These are phyloP conservation scores for Ceratocystiopsis brevicomis DNA, from an alignment of 2,329 filamentous ascomycete species.

Conservation along the genomic window DNA sequence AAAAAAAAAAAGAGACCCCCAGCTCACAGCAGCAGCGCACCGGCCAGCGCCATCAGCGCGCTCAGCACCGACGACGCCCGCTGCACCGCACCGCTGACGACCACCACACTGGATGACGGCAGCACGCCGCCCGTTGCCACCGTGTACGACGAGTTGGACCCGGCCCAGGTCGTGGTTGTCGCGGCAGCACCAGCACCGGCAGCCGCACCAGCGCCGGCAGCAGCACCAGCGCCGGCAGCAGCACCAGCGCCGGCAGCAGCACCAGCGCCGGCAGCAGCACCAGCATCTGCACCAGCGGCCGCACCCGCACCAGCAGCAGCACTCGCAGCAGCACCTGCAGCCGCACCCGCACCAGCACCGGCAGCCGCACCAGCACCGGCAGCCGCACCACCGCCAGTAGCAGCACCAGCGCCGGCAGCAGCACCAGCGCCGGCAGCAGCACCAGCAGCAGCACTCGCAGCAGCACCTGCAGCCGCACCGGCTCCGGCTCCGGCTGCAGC, in stretches of 20 bases:
- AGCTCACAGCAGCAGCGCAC: constrained; percentile 4
- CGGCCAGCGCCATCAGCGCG: constrained; percentile 3
- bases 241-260: not conserved
- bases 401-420: not conserved
- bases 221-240: not conserved
- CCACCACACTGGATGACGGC: not conserved
- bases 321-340: not conserved
- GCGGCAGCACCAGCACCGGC: not conserved
- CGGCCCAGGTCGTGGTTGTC: not conserved
- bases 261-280: not conserved
- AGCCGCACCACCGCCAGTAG: too few species aligned
- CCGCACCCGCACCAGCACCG: not conserved
- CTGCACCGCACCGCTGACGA: constrained; percentile 6
- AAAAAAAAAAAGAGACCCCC: not conserved
- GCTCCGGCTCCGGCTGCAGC: too few species aligned
- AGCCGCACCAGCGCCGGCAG: not conserved
- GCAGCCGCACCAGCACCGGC: not conserved
- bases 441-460: not conserved
- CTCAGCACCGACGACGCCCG: constrained; percentile 1
- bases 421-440: not conserved
- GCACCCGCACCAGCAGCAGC: not conserved
- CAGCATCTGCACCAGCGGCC: not conserved
- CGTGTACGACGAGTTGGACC: not conserved
- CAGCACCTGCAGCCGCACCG: not conserved
- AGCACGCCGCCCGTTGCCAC: not conserved